Evolutionary conservation across 768 basidiomycete genomes (phyloP), one percentile per base, ranked within the genome.

Genomic region (Rhodotorula graminis): DNA sequence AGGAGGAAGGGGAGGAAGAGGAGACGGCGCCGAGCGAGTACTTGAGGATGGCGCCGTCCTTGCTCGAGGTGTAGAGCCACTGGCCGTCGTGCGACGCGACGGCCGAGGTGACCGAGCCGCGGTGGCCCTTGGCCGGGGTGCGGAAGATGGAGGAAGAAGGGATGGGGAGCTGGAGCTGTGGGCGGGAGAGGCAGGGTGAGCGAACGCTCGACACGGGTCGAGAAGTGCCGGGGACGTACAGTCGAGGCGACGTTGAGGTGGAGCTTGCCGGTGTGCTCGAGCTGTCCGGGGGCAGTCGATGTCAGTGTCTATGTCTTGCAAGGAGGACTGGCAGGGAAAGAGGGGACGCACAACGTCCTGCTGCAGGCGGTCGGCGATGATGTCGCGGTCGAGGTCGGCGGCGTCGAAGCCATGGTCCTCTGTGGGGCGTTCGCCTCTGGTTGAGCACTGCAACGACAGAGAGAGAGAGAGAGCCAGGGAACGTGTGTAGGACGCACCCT

Each of bases 331-430:
- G 14, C 27, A 61, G 63, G 18, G 33, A 21, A 12, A n/a, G 62
- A 27, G 47, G 31, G 29, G 21, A 49, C 23, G 83, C 53, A 85
- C 84, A 11, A 95, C 93, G 82, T 97, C 95, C 80, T 93, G 88
- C 80, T 93, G 92, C 73, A 99, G 84, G 67, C 96, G 84, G 29
- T 93, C 85, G 57, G 90, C 90, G 72, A 99, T 91, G 73, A 97
- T 84, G 75, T 97, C 95, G 77, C 87, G 87, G 84, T 99, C 96
- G 40, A 98, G 88, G 77, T 97, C 94, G 2, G 91, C 93, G 10
- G 96, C 96, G 80, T 99, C 95, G 74, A 88, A 93, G 73, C 93
- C 93, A 8, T 46, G 46, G 47, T 90, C 91, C 37, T 93, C 93
- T 70, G 88, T 92, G 87, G 29, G 6, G n/a, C n/a, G n/a, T n/a